phyloP scores from a whole-genome alignment of 75 land plant genomes.

The Sequoiadendron giganteum region DNA sequence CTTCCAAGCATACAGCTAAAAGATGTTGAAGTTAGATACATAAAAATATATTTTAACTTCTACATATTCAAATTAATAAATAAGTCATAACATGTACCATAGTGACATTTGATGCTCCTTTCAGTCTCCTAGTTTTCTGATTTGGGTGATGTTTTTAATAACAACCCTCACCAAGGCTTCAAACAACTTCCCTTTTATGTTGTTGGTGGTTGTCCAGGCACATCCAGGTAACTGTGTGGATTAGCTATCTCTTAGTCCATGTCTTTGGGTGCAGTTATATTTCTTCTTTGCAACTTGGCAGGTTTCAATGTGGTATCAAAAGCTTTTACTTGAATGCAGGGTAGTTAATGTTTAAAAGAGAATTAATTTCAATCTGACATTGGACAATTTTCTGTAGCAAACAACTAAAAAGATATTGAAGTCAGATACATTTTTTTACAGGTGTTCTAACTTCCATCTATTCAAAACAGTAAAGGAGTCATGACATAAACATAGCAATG shows the following conservation, averaged over 20 bases:
- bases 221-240: not conserved
- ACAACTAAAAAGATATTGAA: not conserved
- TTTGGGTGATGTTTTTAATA: not conserved
- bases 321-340: not conserved
- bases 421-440: not conserved
- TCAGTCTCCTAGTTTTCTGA: not conserved
- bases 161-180: not conserved
- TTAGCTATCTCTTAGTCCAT: not conserved
- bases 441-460: not conserved
- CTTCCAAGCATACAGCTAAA: not conserved
- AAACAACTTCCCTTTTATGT: not conserved
- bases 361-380: too few species aligned
- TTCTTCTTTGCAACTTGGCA: not conserved
- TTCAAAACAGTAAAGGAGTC: too few species aligned
- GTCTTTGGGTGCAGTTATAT: not conserved
- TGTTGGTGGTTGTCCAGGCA: not conserved
- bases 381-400: not conserved
- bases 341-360: not conserved
- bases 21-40: not conserved
- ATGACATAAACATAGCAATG: not conserved
- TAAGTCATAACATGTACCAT: not conserved
- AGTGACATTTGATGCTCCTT: not conserved
- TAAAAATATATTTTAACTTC: not conserved
- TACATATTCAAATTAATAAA: not conserved
- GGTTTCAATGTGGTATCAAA: not conserved